These are phyloP conservation scores for Sphaerulina vaccinii DNA, from an alignment of 2,329 filamentous ascomycete genomes.

Conservation along the genomic window DNA sequence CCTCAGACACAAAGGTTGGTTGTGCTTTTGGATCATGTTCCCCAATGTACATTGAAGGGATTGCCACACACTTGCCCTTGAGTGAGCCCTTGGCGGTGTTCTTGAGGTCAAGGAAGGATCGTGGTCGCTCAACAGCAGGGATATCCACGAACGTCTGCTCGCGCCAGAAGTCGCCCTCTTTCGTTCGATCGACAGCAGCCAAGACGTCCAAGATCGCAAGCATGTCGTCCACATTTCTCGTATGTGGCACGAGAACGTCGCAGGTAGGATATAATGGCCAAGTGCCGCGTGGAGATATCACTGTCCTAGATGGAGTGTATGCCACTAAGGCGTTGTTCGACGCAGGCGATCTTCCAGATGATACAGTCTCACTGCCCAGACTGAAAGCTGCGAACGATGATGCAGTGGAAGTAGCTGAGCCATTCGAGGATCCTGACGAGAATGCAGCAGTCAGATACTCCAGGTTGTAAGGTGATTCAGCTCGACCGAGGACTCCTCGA, in stretches of 20 bases:
- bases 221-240: conserved; percentile 52
- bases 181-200: conserved; percentile 44
- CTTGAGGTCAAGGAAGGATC: conserved; percentile 38
- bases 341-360: conserved; percentile 56
- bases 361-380: conserved; percentile 57
- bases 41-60: conserved; percentile 55
- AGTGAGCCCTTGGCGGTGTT: conserved; percentile 35
- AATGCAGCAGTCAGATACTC: conserved; percentile 56
- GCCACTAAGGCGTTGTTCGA: conserved; percentile 57
- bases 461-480: conserved; percentile 57
- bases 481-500: conserved; percentile 56
- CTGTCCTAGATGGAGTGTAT: conserved; percentile 56
- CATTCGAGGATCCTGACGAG: conserved; percentile 59
- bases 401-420: conserved; percentile 52
- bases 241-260: conserved; percentile 56
- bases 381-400: conserved; percentile 55
- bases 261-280: conserved; percentile 59
- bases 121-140: conserved; percentile 38
- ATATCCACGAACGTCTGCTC: conserved; percentile 50
- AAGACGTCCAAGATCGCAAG: conserved; percentile 52
- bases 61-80: conserved; percentile 48
- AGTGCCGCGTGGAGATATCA: conserved; percentile 52
- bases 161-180: conserved; percentile 55
- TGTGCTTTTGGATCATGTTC: conserved; percentile 37
- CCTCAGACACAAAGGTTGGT: conserved; percentile 38